Evolutionary conservation across 352 stramenopile species (phyloP).

Genomic region (Lagenidium giganteum): DNA sequence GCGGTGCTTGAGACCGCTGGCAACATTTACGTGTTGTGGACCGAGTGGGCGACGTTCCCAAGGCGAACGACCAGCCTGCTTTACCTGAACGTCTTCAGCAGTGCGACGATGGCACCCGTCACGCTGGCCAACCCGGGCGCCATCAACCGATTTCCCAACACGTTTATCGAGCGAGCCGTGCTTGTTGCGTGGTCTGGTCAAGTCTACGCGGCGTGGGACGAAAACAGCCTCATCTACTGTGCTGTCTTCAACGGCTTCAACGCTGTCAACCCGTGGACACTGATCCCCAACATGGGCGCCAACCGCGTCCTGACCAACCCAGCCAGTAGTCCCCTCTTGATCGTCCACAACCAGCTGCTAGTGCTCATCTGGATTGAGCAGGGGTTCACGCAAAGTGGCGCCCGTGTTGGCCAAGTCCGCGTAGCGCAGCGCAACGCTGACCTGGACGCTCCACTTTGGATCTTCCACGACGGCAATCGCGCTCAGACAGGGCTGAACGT

Average conservation of each 20-base stretch:
- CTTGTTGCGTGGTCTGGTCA: constrained; percentile 34
- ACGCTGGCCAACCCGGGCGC: constrained; percentile 10
- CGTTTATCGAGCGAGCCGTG: constrained; percentile 45
- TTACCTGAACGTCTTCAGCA: constrained; percentile 49
- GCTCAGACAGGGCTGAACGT: constrained; percentile 36
- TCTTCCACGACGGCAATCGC: constrained; percentile 67
- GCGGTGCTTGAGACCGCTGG: constrained; percentile 26
- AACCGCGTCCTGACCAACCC: constrained; percentile 55
- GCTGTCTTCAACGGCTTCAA: constrained; percentile 43
- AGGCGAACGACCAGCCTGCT: constrained; percentile 35
- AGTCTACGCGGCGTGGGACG: constrained; percentile 68
- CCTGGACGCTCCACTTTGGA: constrained; percentile 47
- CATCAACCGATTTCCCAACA: constrained; percentile 43
- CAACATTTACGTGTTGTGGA: constrained; percentile 67
- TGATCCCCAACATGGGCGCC: constrained; percentile 55
- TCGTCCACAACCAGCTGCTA: constrained; percentile 59
- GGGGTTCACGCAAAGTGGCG: constrained; percentile 5
- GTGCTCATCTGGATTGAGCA: constrained; percentile 61
- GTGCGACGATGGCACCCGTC: constrained; percentile 27
- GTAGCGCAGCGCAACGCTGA: constrained; percentile 51
- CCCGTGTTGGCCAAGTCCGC: constrained; percentile 41
- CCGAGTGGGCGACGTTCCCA: constrained; percentile 36
- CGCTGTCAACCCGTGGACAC: constrained; percentile 31
- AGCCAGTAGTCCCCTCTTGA: constrained; percentile 31
- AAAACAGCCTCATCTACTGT: constrained; percentile 52